Evolutionary conservation across 2,329 filamentous ascomycete species (phyloP), one percentile per base, ranked within the genome.

Genomic region (Clarireedia sp.): DNA sequence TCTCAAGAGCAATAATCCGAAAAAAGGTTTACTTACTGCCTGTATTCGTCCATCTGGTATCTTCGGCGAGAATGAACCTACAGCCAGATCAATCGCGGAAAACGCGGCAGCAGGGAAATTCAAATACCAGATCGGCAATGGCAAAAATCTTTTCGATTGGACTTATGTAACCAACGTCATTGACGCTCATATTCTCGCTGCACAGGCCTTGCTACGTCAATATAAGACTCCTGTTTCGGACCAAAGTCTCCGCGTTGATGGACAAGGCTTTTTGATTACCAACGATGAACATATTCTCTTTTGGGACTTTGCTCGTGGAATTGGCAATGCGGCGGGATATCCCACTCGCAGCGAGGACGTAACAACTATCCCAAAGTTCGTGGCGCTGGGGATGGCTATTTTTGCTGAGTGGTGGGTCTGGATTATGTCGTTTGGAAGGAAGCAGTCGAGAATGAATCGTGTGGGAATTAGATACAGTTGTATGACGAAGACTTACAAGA

Each of bases 101-200:
- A 74, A 72, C 1, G 75, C 73, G 63, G 70, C 69, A 62, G 70
- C 70, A 51, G 73, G 75, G 38, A 75, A 77, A 64, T 74, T 71
- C 56, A 76, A 74, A 62, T 73, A 75, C 59, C 76, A 79, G 59
- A 68, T 80, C 48, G 77, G 77, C 51, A 64, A 69, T 19, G 78
- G 79, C 63, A 70, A 74, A 55, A 79, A 80, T 63, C 67, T 78
- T 2, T 79, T 77, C 67, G 77, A 80, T 65, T 78, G 76, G 59
- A 77, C 75, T 38, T 46, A 46, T 60, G 73, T 77, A 45, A 74
- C 70, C 41, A 80, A 79, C 63, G 72, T 78, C 14, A 75, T 75
- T 2, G 72, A 78, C 60, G 77, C 73, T 0, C 77, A 80, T 59
- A 66, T 80, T 49, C 71, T 79, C 12, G 76, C 75, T 2, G 71